Evolutionary conservation across 75 land plant genomes (phyloP).

Genomic region (Azolla pinnata): DNA sequence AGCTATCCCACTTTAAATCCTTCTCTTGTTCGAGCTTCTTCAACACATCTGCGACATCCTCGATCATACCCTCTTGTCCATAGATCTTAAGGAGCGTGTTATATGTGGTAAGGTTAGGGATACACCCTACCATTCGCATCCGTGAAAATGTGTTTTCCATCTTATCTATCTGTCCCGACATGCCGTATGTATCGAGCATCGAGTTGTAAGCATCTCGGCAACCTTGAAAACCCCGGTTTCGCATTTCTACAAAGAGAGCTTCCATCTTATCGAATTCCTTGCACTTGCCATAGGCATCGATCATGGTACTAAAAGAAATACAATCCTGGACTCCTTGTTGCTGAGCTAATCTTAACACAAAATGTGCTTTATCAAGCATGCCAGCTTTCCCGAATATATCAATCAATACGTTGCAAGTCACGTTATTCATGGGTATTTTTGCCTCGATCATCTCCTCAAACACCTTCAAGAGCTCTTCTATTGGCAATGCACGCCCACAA

Average conservation of each 20-base stretch:
- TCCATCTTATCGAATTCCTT: slow-evolving; percentile 54
- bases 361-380: slow-evolving; percentile 48
- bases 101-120: slow-evolving; percentile 57
- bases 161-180: slow-evolving; percentile 47
- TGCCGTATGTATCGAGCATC: slow-evolving; percentile 89
- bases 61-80: slow-evolving; percentile 58
- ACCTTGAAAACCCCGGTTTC: slow-evolving; percentile 47
- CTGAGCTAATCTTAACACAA: slow-evolving; percentile 49
- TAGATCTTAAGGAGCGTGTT: slow-evolving; percentile 80
- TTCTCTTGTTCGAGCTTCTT: slow-evolving; percentile 35
- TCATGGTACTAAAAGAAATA: slow-evolving; percentile 67
- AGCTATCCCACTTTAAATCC: slow-evolving; percentile 58
- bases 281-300: slow-evolving; percentile 62
- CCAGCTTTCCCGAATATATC: slow-evolving; percentile 70
- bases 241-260: slow-evolving; percentile 44
- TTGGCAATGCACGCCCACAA: slow-evolving; percentile 67
- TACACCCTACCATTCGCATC: slow-evolving; percentile 51
- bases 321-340: slow-evolving; percentile 47
- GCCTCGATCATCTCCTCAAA: slow-evolving; percentile 59
- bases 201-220: slow-evolving; percentile 77
- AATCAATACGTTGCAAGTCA: slow-evolving; percentile 65
- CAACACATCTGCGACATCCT: slow-evolving; percentile 49
- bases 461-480: slow-evolving; percentile 58
- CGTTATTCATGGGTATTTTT: slow-evolving; percentile 45
- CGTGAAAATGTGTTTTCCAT: slow-evolving; percentile 42